Conservation (phyloP, 2,329 filamentous ascomycete genomes). For the Remersonia thermophila region DNA sequence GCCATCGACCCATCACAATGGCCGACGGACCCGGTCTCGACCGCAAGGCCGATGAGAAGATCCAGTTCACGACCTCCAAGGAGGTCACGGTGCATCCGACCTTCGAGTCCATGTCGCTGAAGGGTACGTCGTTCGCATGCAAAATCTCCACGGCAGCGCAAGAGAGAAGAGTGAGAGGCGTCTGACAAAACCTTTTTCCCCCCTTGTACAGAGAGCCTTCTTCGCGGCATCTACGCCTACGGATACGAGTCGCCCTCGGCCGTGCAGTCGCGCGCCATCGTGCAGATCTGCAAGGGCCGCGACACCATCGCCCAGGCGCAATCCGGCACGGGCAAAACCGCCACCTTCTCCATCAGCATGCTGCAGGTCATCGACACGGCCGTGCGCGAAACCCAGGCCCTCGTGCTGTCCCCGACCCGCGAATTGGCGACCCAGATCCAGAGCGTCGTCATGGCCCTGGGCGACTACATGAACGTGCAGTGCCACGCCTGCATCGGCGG, state of each 20-base stretch:
- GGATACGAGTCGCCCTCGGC: constrained; percentile 97
- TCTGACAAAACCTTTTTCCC: too few species aligned
- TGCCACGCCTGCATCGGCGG: constrained; percentile 98
- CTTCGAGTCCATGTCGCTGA: constrained; percentile 91
- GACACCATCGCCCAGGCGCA: constrained; percentile 98
- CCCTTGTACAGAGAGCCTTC: constrained; percentile 58
- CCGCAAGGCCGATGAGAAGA: constrained; percentile 85
- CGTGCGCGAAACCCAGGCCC: constrained; percentile 82
- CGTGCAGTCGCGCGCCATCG: constrained; percentile 93
- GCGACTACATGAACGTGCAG: constrained; percentile 99
- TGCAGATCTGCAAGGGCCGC: constrained; percentile 97
- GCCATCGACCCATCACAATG: constrained; percentile 45
- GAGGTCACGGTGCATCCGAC: constrained; percentile 92
- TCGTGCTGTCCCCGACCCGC: constrained; percentile 89
- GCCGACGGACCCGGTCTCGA: constrained; percentile 71
- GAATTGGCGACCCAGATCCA: constrained; percentile 98
- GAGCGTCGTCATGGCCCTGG: constrained; percentile 97
- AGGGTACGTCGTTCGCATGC: too few species aligned
- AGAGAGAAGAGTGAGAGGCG: neutral
- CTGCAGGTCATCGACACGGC: constrained; percentile 92
- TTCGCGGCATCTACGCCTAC: constrained; percentile 95
- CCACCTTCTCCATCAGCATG: constrained; percentile 92
- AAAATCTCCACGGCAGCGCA: constrained; percentile 2
- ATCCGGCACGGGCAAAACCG: constrained; percentile 93
- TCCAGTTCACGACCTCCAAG: constrained; percentile 97